These are phyloP conservation scores for Lasiosphaeris hirsuta DNA, from an alignment of 495 filamentous ascomycete species.

Conservation along the genomic window DNA sequence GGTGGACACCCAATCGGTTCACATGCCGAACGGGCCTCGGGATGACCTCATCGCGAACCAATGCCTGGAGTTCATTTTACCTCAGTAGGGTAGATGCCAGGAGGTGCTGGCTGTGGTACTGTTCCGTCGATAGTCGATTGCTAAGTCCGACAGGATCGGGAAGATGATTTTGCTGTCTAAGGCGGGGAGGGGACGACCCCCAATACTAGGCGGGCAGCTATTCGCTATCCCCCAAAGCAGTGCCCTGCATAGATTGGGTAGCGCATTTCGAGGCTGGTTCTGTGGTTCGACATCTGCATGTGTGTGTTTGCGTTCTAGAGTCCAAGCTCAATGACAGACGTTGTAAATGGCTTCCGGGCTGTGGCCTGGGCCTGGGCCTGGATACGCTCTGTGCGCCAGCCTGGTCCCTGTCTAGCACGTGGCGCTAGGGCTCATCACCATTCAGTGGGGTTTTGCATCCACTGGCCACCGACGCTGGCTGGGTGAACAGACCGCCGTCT, in stretches of 20 bases:
- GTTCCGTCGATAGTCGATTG: not conserved
- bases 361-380: too few relatives aligned
- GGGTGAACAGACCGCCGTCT: too few relatives aligned
- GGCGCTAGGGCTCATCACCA: too few relatives aligned
- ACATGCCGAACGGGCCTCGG: conserved; percentile 6
- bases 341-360: too few relatives aligned
- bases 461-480: too few relatives aligned
- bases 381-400: too few relatives aligned
- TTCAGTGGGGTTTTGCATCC: too few relatives aligned
- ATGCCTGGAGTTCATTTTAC: conserved; percentile 6
- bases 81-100: not conserved
- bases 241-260: not conserved
- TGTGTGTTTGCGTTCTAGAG: not conserved
- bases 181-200: too few relatives aligned
- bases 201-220: not conserved
- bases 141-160: not conserved
- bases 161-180: not conserved
- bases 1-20: conserved; percentile 11
- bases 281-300: conserved; percentile 9
- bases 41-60: conserved; percentile 25
- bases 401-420: too few relatives aligned
- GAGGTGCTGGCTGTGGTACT: not conserved
- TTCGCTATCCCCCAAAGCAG: not conserved
- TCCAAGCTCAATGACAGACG: not conserved
- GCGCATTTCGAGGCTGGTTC: not conserved